A percentile compares a stretch with the other conserved stretches of the same genome.
These are phyloP conservation scores for Metschnikowia lunata DNA, from an alignment of 805 yeast species.

Conservation along the genomic window DNA sequence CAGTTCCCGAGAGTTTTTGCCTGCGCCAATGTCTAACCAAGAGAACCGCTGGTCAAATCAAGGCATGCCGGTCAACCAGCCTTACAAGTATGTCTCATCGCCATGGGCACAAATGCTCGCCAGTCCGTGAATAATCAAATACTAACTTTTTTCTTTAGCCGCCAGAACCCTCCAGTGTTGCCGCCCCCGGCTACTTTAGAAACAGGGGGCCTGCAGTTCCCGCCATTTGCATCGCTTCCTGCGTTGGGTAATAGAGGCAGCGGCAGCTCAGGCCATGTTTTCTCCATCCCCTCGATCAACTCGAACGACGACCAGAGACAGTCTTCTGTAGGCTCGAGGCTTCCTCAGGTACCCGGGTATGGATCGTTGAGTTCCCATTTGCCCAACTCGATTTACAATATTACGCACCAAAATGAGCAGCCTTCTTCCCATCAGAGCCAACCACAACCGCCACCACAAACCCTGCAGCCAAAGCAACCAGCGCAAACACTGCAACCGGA, in stretches of 20 bases:
- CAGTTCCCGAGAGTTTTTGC: too few relatives aligned
- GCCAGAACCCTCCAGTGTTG: conserved; percentile 55
- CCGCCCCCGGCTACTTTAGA: conserved; percentile 58
- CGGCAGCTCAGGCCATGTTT: conserved; percentile 41
- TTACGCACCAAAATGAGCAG: conserved; percentile 28
- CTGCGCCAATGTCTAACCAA: conserved; percentile 31
- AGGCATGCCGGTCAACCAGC: conserved; percentile 40
- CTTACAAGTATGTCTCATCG: conserved; percentile 37
- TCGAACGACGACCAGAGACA: conserved; percentile 25
- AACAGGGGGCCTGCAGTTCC: conserved; percentile 41
- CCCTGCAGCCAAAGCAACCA: conserved; percentile 3
- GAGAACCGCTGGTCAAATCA: conserved; percentile 42
- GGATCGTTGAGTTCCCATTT: conserved; percentile 16
- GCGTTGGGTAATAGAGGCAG: conserved; percentile 41
- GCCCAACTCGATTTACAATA: conserved; percentile 16
- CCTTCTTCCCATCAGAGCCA: conserved; percentile 9
- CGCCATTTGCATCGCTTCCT: conserved; percentile 50
- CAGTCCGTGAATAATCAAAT: background rate
- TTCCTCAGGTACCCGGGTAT: conserved; percentile 18
- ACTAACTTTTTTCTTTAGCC: conserved; percentile 37
- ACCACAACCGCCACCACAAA: background rate
- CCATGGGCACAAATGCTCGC: background rate
- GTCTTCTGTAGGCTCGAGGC: conserved; percentile 10
- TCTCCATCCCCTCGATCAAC: conserved; percentile 46
- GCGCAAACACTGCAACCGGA: conserved; percentile 14